A percentile compares a stretch with the other conserved stretches of the same genome.
Conservation (phyloP, 192 early-diverging fungal species). For the Podila minutissima region DNA sequence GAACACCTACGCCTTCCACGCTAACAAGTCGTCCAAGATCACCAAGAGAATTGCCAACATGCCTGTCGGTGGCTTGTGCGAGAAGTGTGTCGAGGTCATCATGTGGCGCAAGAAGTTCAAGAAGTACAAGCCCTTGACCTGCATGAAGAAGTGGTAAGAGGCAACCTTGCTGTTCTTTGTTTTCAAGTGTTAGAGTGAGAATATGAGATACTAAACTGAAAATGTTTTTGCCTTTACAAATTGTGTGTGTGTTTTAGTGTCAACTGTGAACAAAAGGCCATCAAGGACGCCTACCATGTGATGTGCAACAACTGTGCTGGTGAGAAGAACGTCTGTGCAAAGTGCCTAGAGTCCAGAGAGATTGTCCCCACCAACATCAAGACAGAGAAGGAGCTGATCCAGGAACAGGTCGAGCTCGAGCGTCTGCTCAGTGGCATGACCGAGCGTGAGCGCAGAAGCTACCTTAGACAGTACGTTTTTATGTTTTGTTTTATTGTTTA, state of each 20-base stretch:
- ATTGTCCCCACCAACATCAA: slow-evolving; percentile 71
- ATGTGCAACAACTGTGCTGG: slow-evolving; percentile 88
- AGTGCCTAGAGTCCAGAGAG: slow-evolving; percentile 80
- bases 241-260: slow-evolving; percentile 55
- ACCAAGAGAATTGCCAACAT: slow-evolving; percentile 78
- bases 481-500: not conserved
- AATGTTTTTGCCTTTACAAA: too few relatives aligned
- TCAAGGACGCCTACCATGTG: slow-evolving; percentile 96
- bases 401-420: slow-evolving; percentile 82
- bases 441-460: slow-evolving; percentile 86
- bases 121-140: slow-evolving; percentile 97
- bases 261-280: slow-evolving; percentile 79
- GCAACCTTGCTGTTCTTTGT: too few relatives aligned
- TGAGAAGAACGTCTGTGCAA: slow-evolving; percentile 88
- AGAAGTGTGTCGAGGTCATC: slow-evolving; percentile 78
- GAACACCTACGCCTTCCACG: slow-evolving; percentile 86
- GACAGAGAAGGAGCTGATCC: slow-evolving; percentile 69
- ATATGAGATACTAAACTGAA: too few relatives aligned
- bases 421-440: slow-evolving; percentile 73
- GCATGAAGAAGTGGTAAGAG: slow-evolving; percentile 84
- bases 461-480: slow-evolving; percentile 66
- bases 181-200: too few relatives aligned
- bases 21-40: slow-evolving; percentile 87
- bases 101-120: slow-evolving; percentile 91
- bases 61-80: slow-evolving; percentile 85